Conservation (phyloP, 1,139 yeast genomes). For the Kodamaea arcana region DNA sequence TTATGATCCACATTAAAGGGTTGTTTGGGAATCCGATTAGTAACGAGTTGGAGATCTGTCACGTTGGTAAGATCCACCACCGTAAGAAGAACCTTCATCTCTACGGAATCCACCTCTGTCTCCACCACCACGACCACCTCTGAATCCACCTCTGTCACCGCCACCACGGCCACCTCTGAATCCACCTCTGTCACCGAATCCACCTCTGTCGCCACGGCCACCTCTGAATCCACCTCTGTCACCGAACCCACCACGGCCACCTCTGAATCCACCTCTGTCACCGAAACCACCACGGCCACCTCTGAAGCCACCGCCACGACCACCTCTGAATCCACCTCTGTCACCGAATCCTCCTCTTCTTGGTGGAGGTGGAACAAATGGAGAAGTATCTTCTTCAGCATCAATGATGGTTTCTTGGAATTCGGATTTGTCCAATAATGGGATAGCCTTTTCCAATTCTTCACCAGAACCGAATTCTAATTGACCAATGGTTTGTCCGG, state of each 20-base stretch:
- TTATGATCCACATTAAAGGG: too few relatives aligned
- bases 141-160: constrained; percentile 20
- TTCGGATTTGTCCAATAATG: constrained; percentile 65
- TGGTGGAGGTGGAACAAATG: constrained; percentile 65
- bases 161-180: constrained; percentile 40
- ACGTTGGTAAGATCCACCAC: constrained; percentile 41
- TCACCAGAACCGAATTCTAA: constrained; percentile 76
- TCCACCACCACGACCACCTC: constrained; percentile 30
- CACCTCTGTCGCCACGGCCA: constrained; percentile 41
- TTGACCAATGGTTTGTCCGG: constrained; percentile 68
- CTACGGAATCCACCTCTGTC: constrained; percentile 29
- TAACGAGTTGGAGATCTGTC: constrained; percentile 61
- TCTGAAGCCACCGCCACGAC: constrained; percentile 17
- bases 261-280: constrained; percentile 30
- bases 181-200: constrained; percentile 25
- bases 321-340: constrained; percentile 28
- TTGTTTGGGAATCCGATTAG: too few relatives aligned
- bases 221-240: constrained; percentile 28
- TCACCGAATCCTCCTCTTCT: constrained; percentile 54
- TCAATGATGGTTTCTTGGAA: constrained; percentile 62
- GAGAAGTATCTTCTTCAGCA: constrained; percentile 79
- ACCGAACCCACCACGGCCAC: constrained; percentile 34
- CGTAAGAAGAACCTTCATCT: constrained; percentile 40
- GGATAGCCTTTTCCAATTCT: constrained; percentile 66
- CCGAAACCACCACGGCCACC: constrained; percentile 17